phyloP scores from a whole-genome alignment of 768 basidiomycete genomes.

The Pleurotus platypus region DNA sequence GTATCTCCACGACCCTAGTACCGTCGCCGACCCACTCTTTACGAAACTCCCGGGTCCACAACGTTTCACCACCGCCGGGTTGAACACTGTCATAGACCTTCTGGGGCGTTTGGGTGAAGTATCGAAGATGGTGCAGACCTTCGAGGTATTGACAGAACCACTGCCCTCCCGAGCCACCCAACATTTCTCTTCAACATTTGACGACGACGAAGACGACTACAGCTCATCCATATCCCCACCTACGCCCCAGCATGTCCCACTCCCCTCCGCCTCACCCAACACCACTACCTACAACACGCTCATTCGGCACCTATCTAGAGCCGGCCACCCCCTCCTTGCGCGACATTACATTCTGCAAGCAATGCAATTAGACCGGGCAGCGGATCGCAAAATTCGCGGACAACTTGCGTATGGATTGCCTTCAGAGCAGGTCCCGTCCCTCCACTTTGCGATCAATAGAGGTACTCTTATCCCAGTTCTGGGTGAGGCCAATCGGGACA shows the following conservation, averaged over 20 bases:
- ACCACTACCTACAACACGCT: constrained; percentile 64
- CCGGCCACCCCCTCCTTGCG: constrained; percentile 47
- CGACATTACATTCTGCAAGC: constrained; percentile 67
- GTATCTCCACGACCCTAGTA: constrained; percentile 20
- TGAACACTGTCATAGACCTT: constrained; percentile 73
- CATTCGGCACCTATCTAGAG: constrained; percentile 51
- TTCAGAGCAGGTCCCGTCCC: constrained; percentile 37
- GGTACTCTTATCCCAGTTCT: constrained; percentile 54
- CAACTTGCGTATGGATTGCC: constrained; percentile 23
- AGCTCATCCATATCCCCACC: constrained; percentile 36
- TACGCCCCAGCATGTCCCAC: constrained; percentile 29
- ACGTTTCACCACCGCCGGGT: constrained; percentile 57
- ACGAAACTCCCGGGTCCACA: constrained; percentile 25
- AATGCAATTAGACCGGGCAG: constrained; percentile 38
- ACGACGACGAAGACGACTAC: constrained; percentile 64
- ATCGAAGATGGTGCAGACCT: constrained; percentile 68
- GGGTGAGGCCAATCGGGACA: constrained; percentile 55
- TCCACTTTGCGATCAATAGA: constrained; percentile 52
- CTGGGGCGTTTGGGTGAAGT: constrained; percentile 58
- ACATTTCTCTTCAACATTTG: constrained; percentile 51
- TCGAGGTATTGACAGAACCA: constrained; percentile 76
- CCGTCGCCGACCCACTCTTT: background rate
- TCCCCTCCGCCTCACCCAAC: constrained; percentile 51
- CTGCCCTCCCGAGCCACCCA: constrained; percentile 45
- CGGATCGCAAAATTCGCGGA: constrained; percentile 25